phyloP scores from a whole-genome alignment of 73 alveolate genomes.

The Symbiodinium pilosum region DNA sequence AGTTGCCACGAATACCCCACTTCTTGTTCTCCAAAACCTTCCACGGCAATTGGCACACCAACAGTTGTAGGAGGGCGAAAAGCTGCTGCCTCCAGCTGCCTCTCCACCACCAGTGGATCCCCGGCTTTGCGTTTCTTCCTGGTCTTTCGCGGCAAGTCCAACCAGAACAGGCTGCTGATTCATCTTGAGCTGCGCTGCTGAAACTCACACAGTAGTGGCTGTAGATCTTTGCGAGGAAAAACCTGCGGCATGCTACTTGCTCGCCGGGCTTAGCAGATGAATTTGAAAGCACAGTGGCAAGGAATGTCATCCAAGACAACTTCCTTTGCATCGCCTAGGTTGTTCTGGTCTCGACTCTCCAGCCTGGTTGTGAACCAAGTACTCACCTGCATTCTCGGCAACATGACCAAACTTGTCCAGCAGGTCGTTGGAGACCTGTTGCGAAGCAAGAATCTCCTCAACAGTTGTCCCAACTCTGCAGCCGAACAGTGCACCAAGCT shows the following conservation, averaged over 20 bases:
- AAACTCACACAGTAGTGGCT: constrained; percentile 54
- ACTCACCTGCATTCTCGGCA: constrained; percentile 45
- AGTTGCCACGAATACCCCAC: constrained; percentile 87
- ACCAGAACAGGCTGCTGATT: no score
- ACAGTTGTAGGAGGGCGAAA: background rate
- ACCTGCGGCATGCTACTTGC: no score
- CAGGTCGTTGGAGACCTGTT: constrained; percentile 68
- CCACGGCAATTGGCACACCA: no score
- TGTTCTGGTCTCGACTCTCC: background rate
- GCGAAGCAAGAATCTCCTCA: background rate
- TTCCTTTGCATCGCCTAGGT: background rate
- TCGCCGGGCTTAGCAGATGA: no score
- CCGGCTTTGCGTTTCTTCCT: constrained; percentile 74
- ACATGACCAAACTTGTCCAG: constrained; percentile 60
- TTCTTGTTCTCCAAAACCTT: constrained; percentile 71
- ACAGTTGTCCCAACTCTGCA: background rate
- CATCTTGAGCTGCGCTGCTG: background rate
- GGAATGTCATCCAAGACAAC: background rate
- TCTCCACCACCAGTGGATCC: constrained; percentile 58
- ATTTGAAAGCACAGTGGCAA: no score
- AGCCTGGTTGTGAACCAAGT: constrained; percentile 74
- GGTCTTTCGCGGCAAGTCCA: no score
- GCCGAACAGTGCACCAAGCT: background rate
- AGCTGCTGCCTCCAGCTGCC: constrained; percentile 21
- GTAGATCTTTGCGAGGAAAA: constrained; percentile 29